Evolutionary conservation across 2,329 filamentous ascomycete genomes (phyloP), one percentile per base, ranked within the genome.

Genomic region (Penicillium sp.): DNA sequence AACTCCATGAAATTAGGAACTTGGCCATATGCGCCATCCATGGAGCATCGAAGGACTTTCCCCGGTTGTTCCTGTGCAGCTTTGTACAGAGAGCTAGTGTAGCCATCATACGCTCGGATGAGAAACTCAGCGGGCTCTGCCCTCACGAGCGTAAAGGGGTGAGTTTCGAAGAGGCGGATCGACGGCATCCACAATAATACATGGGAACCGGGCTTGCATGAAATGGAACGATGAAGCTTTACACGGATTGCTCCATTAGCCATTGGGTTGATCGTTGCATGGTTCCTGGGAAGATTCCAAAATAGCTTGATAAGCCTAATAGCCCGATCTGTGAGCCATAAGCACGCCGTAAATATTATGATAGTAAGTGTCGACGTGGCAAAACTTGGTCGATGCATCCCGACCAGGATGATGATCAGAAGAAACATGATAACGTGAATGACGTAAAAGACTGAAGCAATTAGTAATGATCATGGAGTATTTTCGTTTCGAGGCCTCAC

Each of bases 161-260:
- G 86, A 2, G 81, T 84, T 68, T 88, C 82, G 16, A 81, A 72
- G 1, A 74, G 60, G 9, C 85, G 80, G 44, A 88, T 77, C 4
- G 72, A 72, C 0, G 86, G 86, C 6, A 88, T 79, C 83, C 84
- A 88, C 26, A 88, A 69, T 63, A 86, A 87, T 61, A 83, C 84
- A 64, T 89, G 86, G 56, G 83, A 82, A 1, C 84, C 85, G 0
- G 85, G 78, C 2, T 72, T 67, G 1, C 80, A 79, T 2, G 72
- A 69, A 0, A 75, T 55, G 1, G 80, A 79, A 2, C 79, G 76
- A 66, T 83, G 82, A 28, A 87, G 70, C 0, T 78, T 75, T n/a
- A 86, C 77, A 33, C 82, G 79, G 16, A 82, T 85, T 45, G 78
- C 83, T 3, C 81, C 79, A 50, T 81, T 71, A 6, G 81, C 73